Percentiles rank a stretch among this genome's conserved stretches.
These are phyloP conservation scores for Colletotrichum graminicola DNA, from an alignment of 2,329 filamentous ascomycete species.

Conservation along the genomic window DNA sequence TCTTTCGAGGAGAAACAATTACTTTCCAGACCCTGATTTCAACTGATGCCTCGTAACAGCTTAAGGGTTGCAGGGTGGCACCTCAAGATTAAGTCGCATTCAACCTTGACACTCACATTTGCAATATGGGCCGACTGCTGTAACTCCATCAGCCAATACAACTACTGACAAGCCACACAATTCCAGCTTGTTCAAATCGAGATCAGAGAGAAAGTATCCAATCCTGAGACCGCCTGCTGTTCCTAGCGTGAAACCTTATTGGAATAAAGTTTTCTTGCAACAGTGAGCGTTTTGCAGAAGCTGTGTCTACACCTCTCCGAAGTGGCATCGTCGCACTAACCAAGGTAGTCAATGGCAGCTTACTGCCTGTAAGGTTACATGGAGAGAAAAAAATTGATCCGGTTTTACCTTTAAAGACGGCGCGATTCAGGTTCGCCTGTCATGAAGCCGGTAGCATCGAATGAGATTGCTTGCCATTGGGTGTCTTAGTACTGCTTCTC, in stretches of 20 bases:
- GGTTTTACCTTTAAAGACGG: background rate
- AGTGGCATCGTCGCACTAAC: constrained; percentile 7
- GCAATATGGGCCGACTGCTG: background rate
- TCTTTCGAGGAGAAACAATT: background rate
- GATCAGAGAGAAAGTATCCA: background rate
- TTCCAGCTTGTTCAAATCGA: background rate
- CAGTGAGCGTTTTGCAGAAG: constrained; percentile 32
- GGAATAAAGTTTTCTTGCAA: constrained; percentile 32
- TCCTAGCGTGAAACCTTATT: constrained; percentile 14
- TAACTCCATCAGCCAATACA: constrained; percentile 13
- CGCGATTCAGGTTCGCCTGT: background rate
- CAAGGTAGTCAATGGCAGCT: constrained; percentile 8
- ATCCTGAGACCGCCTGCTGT: constrained; percentile 2
- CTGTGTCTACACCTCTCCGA: constrained; percentile 17
- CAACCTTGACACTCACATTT: background rate
- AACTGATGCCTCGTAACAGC: background rate
- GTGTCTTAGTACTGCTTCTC: constrained; percentile 10
- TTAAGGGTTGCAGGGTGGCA: constrained; percentile 13
- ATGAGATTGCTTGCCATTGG: constrained; percentile 7
- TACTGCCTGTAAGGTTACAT: constrained; percentile 27
- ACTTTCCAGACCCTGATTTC: background rate
- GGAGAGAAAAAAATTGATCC: background rate
- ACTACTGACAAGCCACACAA: constrained; percentile 1
- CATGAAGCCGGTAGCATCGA: constrained; percentile 11
- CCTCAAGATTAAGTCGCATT: background rate